phyloP scores from a whole-genome alignment of 1,284 basidiomycete genomes.

The Bondarzewia mesenterica region DNA sequence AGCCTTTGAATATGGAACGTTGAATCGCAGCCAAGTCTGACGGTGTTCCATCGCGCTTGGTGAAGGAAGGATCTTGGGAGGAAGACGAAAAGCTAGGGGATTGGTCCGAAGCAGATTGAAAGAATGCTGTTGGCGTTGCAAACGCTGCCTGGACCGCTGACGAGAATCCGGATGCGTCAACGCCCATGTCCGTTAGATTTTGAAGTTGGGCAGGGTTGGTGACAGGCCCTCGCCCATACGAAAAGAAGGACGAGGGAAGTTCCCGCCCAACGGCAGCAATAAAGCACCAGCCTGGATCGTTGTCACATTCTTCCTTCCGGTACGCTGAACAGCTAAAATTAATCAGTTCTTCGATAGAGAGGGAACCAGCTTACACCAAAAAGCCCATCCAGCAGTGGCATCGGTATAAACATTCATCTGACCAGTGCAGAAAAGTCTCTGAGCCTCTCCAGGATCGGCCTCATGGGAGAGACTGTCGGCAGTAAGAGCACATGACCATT shows the following conservation, averaged over 20 bases:
- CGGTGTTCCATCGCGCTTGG: background rate
- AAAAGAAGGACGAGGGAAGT: conserved; percentile 52
- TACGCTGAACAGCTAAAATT: conserved; percentile 36
- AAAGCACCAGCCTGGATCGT: conserved; percentile 65
- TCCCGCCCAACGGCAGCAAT: conserved; percentile 45
- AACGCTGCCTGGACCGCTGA: conserved; percentile 4
- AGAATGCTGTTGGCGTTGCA: background rate
- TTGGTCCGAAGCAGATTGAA: background rate
- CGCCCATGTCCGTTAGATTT: background rate
- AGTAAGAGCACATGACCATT: conserved; percentile 69
- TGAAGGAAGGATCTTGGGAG: no score
- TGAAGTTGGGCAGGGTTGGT: conserved; percentile 11
- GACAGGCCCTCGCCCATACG: conserved; percentile 29
- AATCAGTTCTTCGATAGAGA: background rate
- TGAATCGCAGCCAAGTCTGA: conserved; percentile 13
- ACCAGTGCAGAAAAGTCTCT: conserved; percentile 49
- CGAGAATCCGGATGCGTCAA: conserved; percentile 12
- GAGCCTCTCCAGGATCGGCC: conserved; percentile 36
- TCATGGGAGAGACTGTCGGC: conserved; percentile 44
- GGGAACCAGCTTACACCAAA: conserved; percentile 54
- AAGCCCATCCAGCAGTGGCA: conserved; percentile 58
- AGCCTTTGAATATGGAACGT: conserved; percentile 36
- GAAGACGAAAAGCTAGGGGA: background rate
- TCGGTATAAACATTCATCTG: conserved; percentile 58
- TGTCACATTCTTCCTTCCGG: conserved; percentile 50